These are phyloP conservation scores for Bathelium albidoporum DNA, from an alignment of 495 filamentous ascomycete species.

Conservation along the genomic window DNA sequence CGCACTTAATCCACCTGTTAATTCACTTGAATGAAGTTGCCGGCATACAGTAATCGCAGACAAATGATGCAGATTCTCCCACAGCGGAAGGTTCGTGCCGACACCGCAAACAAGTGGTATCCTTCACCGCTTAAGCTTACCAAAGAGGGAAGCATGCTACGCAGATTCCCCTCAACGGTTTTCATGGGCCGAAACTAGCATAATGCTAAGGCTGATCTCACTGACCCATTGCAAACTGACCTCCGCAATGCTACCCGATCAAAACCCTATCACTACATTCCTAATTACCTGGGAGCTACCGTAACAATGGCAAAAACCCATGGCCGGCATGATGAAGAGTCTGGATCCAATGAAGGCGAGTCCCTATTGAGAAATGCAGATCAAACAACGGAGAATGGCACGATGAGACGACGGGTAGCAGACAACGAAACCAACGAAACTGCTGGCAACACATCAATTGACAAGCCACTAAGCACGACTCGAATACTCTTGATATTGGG, in stretches of 20 bases:
- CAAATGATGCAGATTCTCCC: too few relatives aligned
- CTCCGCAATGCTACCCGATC: background rate
- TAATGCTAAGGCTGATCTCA: too few relatives aligned
- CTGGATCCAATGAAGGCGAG: background rate
- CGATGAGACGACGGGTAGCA: conserved; percentile 16
- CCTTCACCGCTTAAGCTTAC: too few relatives aligned
- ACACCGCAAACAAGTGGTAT: too few relatives aligned
- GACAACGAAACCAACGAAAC: conserved; percentile 14
- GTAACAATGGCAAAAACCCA: background rate
- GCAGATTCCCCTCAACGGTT: too few relatives aligned
- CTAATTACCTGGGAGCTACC: background rate
- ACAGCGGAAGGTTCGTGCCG: too few relatives aligned
- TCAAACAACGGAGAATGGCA: conserved; percentile 4
- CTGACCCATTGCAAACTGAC: background rate
- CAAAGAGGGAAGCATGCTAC: too few relatives aligned
- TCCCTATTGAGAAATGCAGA: conserved; percentile 5
- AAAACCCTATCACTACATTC: background rate
- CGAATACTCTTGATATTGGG: conserved; percentile 43
- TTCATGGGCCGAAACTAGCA: too few relatives aligned
- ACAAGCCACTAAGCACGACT: conserved; percentile 36
- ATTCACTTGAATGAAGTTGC: too few relatives aligned
- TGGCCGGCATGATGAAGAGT: background rate
- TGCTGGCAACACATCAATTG: conserved; percentile 21
- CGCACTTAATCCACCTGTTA: too few relatives aligned
- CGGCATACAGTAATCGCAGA: too few relatives aligned